Evolutionary conservation across 2,329 filamentous ascomycete species (phyloP).

Genomic region (Trichoderma sp.): DNA sequence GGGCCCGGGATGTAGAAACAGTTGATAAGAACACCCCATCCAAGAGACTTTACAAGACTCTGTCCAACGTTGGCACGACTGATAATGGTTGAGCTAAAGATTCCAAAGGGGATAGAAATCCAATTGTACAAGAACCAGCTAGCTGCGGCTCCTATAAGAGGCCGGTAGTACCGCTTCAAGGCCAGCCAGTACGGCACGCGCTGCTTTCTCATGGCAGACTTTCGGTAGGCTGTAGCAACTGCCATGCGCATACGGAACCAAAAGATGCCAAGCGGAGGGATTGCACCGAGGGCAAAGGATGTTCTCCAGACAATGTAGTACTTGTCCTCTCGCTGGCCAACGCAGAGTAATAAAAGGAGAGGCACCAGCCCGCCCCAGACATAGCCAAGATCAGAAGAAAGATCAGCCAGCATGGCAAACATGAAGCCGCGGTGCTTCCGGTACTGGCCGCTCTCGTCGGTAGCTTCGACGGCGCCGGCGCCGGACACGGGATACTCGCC

Average conservation of each 20-base stretch:
- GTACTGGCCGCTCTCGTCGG: constrained; percentile 45
- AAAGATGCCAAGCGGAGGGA: constrained; percentile 50
- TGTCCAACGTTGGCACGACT: constrained; percentile 39
- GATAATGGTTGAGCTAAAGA: constrained; percentile 54
- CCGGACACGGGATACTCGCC: constrained; percentile 52
- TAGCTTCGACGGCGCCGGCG: constrained; percentile 50
- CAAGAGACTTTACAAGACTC: constrained; percentile 42
- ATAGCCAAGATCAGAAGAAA: constrained; percentile 50
- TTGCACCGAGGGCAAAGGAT: constrained; percentile 47
- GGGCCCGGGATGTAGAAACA: constrained; percentile 49
- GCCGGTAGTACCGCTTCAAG: constrained; percentile 47
- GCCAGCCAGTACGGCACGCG: constrained; percentile 45
- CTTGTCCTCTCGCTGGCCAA: constrained; percentile 41
- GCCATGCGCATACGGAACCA: constrained; percentile 52
- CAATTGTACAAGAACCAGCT: constrained; percentile 55
- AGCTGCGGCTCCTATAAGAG: constrained; percentile 45
- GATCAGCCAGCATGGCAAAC: constrained; percentile 53
- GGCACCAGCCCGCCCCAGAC: constrained; percentile 49
- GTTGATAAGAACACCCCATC: constrained; percentile 47
- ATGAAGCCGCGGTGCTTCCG: constrained; percentile 52
- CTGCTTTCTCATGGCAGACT: constrained; percentile 45
- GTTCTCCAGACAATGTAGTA: constrained; percentile 49
- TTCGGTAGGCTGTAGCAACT: constrained; percentile 47
- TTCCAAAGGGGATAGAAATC: constrained; percentile 52
- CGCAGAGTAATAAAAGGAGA: constrained; percentile 49